These are phyloP conservation scores for Termitomyces sp. DNA, from an alignment of 768 basidiomycete species.

Conservation along the genomic window DNA sequence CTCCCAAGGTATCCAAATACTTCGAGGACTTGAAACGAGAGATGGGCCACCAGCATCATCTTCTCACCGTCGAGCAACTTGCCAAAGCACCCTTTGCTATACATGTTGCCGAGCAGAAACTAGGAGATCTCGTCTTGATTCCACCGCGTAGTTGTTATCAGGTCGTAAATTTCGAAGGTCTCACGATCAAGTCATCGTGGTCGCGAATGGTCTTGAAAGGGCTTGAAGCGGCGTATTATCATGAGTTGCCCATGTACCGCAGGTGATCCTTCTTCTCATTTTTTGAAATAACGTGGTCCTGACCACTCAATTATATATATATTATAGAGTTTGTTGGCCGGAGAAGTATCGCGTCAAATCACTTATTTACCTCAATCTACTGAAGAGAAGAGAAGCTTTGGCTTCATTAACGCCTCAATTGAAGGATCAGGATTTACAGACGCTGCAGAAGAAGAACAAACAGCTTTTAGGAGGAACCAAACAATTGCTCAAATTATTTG, in stretches of 20 bases:
- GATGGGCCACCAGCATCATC: constrained; percentile 69
- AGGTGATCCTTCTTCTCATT: constrained; percentile 37
- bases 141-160: constrained; percentile 81
- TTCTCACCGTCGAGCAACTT: constrained; percentile 58
- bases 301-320: constrained; percentile 26
- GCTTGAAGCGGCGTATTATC: constrained; percentile 51
- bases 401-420: background rate
- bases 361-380: constrained; percentile 52
- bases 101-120: constrained; percentile 65
- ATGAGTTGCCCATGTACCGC: constrained; percentile 76
- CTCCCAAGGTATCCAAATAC: constrained; percentile 48
- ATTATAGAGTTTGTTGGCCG: constrained; percentile 63
- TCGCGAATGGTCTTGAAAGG: constrained; percentile 74
- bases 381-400: constrained; percentile 13
- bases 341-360: constrained; percentile 76
- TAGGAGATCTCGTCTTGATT: constrained; percentile 77
- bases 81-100: constrained; percentile 60
- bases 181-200: constrained; percentile 83
- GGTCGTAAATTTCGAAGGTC: constrained; percentile 73
- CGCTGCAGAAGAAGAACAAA: background rate
- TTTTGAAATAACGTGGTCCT: background rate
- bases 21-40: constrained; percentile 52
- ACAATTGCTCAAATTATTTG: constrained; percentile 39
- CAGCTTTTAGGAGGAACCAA: constrained; percentile 20
- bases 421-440: background rate